Conservation (phyloP, 2,329 filamentous ascomycete genomes). For the Xylaria sp. region DNA sequence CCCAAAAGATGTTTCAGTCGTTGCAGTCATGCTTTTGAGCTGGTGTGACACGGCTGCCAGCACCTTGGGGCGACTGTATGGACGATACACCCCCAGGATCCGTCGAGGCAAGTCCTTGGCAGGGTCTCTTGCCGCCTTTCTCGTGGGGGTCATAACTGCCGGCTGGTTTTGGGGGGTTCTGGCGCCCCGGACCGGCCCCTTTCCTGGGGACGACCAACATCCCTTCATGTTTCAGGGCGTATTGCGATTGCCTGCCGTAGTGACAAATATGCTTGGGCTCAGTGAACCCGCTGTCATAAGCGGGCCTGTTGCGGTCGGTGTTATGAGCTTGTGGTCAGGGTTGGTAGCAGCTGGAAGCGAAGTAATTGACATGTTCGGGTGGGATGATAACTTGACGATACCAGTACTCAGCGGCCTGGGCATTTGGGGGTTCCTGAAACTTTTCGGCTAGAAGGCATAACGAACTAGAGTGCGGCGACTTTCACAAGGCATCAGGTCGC, state of each 20-base stretch:
- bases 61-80: slow-evolving; percentile 91
- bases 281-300: slow-evolving; percentile 68
- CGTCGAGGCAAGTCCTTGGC: slow-evolving; percentile 91
- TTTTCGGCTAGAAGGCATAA: slow-evolving; percentile 70
- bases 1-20: slow-evolving; percentile 91
- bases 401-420: slow-evolving; percentile 89
- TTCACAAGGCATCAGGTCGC: slow-evolving; percentile 26
- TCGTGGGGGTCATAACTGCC: slow-evolving; percentile 84
- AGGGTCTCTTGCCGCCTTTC: slow-evolving; percentile 84
- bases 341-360: slow-evolving; percentile 89
- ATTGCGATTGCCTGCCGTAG: slow-evolving; percentile 73
- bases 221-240: slow-evolving; percentile 84
- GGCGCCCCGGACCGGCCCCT: slow-evolving; percentile 73
- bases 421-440: slow-evolving; percentile 89
- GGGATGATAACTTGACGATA: slow-evolving; percentile 98
- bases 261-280: slow-evolving; percentile 70
- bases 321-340: slow-evolving; percentile 89
- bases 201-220: slow-evolving; percentile 73
- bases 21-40: slow-evolving; percentile 88
- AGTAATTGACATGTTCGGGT: slow-evolving; percentile 88
- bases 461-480: slow-evolving; percentile 32
- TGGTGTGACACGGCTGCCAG: slow-evolving; percentile 99
- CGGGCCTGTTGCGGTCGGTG: slow-evolving; percentile 77
- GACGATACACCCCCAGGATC: slow-evolving; percentile 86
- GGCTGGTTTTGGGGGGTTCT: slow-evolving; percentile 89